These are phyloP conservation scores for Metschnikowia henanensis DNA, from an alignment of 805 yeast genomes.

Conservation along the genomic window DNA sequence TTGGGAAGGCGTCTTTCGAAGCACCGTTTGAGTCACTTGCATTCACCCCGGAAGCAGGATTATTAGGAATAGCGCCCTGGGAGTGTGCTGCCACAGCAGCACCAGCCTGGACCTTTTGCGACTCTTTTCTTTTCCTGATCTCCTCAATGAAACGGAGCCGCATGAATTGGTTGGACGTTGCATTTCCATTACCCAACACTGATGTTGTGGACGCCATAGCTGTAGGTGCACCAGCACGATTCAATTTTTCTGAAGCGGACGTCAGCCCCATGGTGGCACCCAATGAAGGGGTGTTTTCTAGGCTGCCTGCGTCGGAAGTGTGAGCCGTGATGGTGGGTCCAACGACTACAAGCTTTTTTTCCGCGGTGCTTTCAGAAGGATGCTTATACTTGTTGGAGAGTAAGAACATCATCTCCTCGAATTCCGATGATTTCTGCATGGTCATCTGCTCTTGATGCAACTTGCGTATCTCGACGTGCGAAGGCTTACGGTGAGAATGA, in stretches of 20 bases:
- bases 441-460: constrained; percentile 44
- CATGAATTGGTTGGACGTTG: constrained; percentile 67
- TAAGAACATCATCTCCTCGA: constrained; percentile 81
- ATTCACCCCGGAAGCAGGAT: background rate
- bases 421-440: constrained; percentile 71
- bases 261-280: constrained; percentile 9
- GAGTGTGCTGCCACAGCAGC: constrained; percentile 42
- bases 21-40: background rate
- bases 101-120: constrained; percentile 42
- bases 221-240: constrained; percentile 6
- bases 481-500: constrained; percentile 34
- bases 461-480: constrained; percentile 29
- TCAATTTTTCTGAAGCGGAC: constrained; percentile 6
- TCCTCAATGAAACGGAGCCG: constrained; percentile 88
- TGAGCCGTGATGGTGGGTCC: constrained; percentile 26
- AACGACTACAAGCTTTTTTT: constrained; percentile 40
- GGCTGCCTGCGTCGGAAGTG: constrained; percentile 13
- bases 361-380: constrained; percentile 36
- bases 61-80: constrained; percentile 8
- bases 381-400: constrained; percentile 40
- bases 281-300: constrained; percentile 21
- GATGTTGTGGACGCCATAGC: constrained; percentile 19
- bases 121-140: constrained; percentile 63
- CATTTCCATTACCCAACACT: constrained; percentile 20
- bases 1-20: constrained; percentile 1